Percentiles rank a stretch among this genome's conserved stretches.
Evolutionary conservation across 495 filamentous ascomycete genomes (phyloP).

Genomic region (Neurospora sp.): DNA sequence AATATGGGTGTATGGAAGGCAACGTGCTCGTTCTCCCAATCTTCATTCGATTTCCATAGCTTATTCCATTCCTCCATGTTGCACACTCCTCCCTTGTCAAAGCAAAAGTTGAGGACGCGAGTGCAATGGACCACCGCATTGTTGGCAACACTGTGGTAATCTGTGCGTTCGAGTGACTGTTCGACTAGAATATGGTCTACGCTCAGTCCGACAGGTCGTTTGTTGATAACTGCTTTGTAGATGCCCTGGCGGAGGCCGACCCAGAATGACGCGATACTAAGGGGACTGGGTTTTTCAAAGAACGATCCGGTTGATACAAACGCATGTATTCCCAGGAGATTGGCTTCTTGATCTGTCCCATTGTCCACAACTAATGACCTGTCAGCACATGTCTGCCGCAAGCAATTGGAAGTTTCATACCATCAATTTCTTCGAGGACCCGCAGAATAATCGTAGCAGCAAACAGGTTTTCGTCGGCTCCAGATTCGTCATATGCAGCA

Average conservation of each 20-base stretch:
- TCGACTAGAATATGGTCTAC: constrained; percentile 33
- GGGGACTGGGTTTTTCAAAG: constrained; percentile 19
- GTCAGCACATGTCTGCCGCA: constrained; percentile 4
- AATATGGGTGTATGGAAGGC: constrained; percentile 31
- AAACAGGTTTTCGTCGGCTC: constrained; percentile 50
- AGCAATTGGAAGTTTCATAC: constrained; percentile 18
- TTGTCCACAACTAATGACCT: constrained; percentile 22
- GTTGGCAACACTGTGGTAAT: constrained; percentile 45
- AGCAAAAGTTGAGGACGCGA: constrained; percentile 44
- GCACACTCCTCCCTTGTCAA: constrained; percentile 17
- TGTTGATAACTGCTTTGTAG: constrained; percentile 43
- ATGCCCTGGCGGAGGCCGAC: constrained; percentile 49
- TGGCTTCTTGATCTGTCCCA: constrained; percentile 30
- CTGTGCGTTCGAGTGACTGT: constrained; percentile 27
- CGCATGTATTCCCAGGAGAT: constrained; percentile 42
- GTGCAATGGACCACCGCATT: constrained; percentile 43
- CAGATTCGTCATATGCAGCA: constrained; percentile 38
- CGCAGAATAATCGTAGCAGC: constrained; percentile 52
- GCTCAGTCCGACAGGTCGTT: constrained; percentile 32
- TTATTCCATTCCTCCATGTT: constrained; percentile 22
- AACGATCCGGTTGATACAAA: constrained; percentile 29
- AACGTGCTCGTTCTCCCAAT: constrained; percentile 27
- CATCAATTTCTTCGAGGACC: constrained; percentile 51
- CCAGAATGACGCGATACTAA: constrained; percentile 45
- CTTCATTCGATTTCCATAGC: constrained; percentile 19